Conservation (phyloP, 176 grass and related monocot genomes). For the Oryza meridionalis region DNA sequence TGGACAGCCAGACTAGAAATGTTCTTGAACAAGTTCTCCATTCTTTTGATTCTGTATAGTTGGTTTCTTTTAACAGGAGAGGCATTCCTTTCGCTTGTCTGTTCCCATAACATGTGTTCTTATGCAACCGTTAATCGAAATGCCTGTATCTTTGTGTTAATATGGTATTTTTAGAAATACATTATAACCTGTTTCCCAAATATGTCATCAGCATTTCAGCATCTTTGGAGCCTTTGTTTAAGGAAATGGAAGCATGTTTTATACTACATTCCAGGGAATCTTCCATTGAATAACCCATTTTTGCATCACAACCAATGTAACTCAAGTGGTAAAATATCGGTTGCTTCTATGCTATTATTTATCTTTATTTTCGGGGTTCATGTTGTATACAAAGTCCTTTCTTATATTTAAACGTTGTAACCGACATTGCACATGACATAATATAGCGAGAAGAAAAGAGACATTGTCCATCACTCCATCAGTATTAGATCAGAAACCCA, state of each 20-base stretch:
- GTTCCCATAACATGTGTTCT: not conserved
- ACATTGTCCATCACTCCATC: no score
- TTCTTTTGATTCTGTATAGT: slow-evolving; percentile 86
- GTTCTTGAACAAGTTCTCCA: slow-evolving; percentile 80
- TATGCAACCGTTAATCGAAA: slow-evolving; percentile 4
- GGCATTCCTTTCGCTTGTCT: not conserved
- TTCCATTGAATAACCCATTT: not conserved
- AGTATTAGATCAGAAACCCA: not conserved
- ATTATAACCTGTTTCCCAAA: not conserved
- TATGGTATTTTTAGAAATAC: slow-evolving; percentile 8
- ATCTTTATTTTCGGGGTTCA: not conserved
- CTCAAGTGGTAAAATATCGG: not conserved
- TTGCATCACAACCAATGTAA: not conserved
- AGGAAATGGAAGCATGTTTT: not conserved
- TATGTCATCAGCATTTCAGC: not conserved
- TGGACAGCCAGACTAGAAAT: slow-evolving; percentile 65
- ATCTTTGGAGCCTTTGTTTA: not conserved
- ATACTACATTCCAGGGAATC: not conserved
- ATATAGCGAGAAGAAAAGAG: not conserved
- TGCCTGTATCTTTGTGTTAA: not conserved
- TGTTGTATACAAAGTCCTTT: not conserved
- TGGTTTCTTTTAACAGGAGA: slow-evolving; percentile 3
- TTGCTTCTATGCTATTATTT: not conserved
- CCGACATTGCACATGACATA: not conserved
- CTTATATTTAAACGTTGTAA: not conserved